Evolutionary conservation across 2,329 filamentous ascomycete species (phyloP), one percentile per base, ranked within the genome.

Genomic region (Cladosporium sp.): DNA sequence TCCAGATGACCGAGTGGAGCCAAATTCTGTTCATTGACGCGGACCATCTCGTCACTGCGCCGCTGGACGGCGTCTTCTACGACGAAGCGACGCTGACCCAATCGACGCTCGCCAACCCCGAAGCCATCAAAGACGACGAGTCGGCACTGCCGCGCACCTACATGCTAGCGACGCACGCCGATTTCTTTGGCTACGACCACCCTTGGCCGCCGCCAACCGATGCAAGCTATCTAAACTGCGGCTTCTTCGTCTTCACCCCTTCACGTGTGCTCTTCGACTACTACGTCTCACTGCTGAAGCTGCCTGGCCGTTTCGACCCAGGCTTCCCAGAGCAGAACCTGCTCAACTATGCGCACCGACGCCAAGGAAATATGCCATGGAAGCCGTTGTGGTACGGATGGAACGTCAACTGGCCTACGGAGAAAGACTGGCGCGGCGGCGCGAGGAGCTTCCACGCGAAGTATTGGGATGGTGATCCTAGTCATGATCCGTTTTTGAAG

Each of bases 301-400:
- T 77, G 5, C 69, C 72, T 0, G 75, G 73, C n/a, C 72, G 74
- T 8, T 79, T 79, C 66, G 70, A 75, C 16, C 71, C 75, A 1
- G 61, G 67, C 1, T 74, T 76, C 28, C 75, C 74, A 23, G 78
- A 80, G 69, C 77, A 80, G 72, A 76, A 76, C 65, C 63, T 80
- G 59, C 65, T 79, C 53, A 80, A 80, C 56, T 78, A 80, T 58
- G 78, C 77, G 34, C 77, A 80, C 65, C 69, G 76, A 2, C 66
- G 70, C 13, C 75, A 76, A 1, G 77, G 78, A 0, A 76, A 76
- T 21, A 79, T 80, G 79, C 78, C 79, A 1, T 80, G 77, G 78
- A 73, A 71, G 64, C 74, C 73, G 59, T 64, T 79, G 25, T 75
- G 75, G 69, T 74, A 77, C 65, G 73, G 72, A 1, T 80, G 77